Evolutionary conservation across 108 stramenopile genomes (phyloP), one percentile per base, ranked within the genome.

Genomic region (Nitzschia sp.): DNA sequence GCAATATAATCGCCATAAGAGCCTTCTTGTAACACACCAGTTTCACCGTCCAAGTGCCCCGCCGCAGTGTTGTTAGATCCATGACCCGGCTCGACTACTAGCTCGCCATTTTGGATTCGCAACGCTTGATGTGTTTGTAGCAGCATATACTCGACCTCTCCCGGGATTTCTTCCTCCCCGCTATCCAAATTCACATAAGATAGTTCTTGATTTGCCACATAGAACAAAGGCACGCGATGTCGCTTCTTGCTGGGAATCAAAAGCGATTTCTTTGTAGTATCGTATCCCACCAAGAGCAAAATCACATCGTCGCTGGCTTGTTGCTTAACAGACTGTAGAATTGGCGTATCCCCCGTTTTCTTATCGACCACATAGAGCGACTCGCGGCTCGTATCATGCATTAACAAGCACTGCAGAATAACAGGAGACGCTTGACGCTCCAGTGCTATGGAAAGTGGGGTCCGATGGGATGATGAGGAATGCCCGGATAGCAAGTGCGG

Each of bases 191-290:
- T 6, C 15, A 58, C 31, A 32, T 29, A 58, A 3, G 57, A 33
- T 29, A 58, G 9, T 58, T 58, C 57, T 25, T 61, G 34, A 38
- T 34, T 61, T 24, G 60, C 32, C 2, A 38, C 60, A 42, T 61
- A 61, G 35, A 34, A 61, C 23, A 61, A 21, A 61, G 60, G 34
- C 3, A 61, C 60, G 8, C 33, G 8, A 18, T 61, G 32, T 23
- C 33, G 23, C 31, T 24, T 61, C 17, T 34, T 38, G n/a, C 35
- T 61, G 13, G 60, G 60, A n/a, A 61, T 61, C 60, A 61, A 61
- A 9, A 61, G 21, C 3, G 60, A 61, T 42, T 61, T 17, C 42
- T 42, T 61, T 3, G 35, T 38, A 24, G 36, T 24, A 61, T 61
- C 60, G 24, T 61, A 13, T 61, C 3, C 18, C 18, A 61, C 60